These are phyloP conservation scores for Komagataella ulmi DNA, from an alignment of 805 yeast genomes.

Conservation along the genomic window DNA sequence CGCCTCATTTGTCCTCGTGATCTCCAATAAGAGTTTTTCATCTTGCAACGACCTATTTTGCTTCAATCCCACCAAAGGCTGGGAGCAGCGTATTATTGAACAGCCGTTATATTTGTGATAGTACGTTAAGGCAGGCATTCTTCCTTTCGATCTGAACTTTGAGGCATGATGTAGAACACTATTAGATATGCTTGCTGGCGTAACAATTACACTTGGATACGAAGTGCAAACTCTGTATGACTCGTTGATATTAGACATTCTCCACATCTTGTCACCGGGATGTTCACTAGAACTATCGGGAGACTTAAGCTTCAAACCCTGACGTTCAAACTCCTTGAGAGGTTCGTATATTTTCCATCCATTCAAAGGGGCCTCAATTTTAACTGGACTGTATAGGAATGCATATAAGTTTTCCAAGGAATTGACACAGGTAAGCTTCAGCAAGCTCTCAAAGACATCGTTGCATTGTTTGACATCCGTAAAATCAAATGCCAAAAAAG, in stretches of 20 bases:
- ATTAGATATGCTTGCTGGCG: conserved; percentile 74
- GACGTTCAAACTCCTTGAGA: conserved; percentile 53
- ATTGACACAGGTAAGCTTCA: conserved; percentile 47
- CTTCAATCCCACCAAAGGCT: conserved; percentile 84
- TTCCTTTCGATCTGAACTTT: conserved; percentile 69
- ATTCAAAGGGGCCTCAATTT: conserved; percentile 44
- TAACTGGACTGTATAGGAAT: conserved; percentile 64
- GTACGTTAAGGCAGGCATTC: conserved; percentile 77
- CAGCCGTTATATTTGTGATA: conserved; percentile 57
- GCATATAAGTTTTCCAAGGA: conserved; percentile 59
- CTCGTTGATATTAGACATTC: conserved; percentile 50
- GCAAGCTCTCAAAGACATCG: conserved; percentile 63
- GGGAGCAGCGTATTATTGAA: conserved; percentile 80
- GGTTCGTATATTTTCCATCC: conserved; percentile 70
- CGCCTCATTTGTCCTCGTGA: conserved; percentile 33
- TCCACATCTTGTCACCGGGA: conserved; percentile 36
- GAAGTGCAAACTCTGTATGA: conserved; percentile 59
- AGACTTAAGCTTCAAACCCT: conserved; percentile 31
- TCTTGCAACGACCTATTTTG: conserved; percentile 86
- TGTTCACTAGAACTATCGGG: conserved; percentile 4
- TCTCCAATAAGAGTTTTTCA: conserved; percentile 66
- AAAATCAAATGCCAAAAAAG: conserved; percentile 70
- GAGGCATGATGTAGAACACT: conserved; percentile 73
- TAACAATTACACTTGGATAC: conserved; percentile 56
- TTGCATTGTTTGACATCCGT: conserved; percentile 39